These are phyloP conservation scores for Gregarina niphandrodes DNA, from an alignment of 169 alveolate genomes.

Conservation along the genomic window DNA sequence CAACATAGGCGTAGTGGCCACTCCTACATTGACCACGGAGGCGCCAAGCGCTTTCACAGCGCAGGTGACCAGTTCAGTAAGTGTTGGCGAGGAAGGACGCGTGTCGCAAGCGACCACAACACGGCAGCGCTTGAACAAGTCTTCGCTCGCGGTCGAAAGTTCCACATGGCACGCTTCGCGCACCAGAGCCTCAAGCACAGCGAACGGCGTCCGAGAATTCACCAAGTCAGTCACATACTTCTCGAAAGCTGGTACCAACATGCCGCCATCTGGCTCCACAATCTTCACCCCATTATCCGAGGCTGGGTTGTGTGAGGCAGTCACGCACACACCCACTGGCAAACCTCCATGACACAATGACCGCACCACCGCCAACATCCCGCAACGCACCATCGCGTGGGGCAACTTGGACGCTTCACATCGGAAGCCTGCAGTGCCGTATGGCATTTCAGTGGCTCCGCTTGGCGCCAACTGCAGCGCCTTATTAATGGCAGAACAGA, in stretches of 20 bases:
- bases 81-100: slow-evolving; percentile 1
- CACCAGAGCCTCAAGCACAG: no score
- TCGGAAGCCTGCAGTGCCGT: slow-evolving; percentile 14
- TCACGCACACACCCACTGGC: slow-evolving; percentile 53
- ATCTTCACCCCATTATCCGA: slow-evolving; percentile 60
- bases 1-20: slow-evolving; percentile 40
- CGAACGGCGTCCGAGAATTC: slow-evolving; percentile 10
- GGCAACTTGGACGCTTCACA: background rate
- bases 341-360: background rate
- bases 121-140: no score
- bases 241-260: slow-evolving; percentile 45
- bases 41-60: slow-evolving; percentile 2
- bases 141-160: no score
- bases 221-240: slow-evolving; percentile 12
- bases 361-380: slow-evolving; percentile 6
- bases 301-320: slow-evolving; percentile 66
- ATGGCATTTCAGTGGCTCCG: no score
- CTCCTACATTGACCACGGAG: slow-evolving; percentile 4
- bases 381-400: slow-evolving; percentile 2
- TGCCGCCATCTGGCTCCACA: slow-evolving; percentile 48
- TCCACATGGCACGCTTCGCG: no score
- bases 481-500: no score
- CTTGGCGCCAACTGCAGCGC: no score
- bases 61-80: background rate
- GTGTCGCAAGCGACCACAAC: slow-evolving; percentile 9